Conservation (phyloP, 2,329 filamentous ascomycete species). For the Dryadomyces quercus-mongolicae region DNA sequence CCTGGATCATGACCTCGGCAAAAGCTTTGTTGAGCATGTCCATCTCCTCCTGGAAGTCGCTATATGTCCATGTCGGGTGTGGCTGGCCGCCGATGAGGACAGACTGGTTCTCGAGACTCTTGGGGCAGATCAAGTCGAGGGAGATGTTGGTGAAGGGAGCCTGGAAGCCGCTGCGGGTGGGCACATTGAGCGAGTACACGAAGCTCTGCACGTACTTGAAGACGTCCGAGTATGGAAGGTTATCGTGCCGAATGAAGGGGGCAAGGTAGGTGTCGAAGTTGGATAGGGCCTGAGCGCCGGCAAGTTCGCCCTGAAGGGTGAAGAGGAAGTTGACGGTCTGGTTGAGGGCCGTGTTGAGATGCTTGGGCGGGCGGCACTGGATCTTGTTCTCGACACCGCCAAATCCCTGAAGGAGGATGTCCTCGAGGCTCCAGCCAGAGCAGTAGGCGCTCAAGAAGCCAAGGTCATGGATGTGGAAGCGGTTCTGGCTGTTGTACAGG, state of each 20-base stretch:
- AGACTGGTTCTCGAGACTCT: not conserved
- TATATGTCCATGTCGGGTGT: not conserved
- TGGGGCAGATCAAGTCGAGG: not conserved
- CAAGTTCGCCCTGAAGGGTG: not conserved
- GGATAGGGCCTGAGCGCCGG: not conserved
- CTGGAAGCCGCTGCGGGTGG: not conserved
- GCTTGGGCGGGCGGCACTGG: not conserved
- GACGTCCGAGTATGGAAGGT: not conserved
- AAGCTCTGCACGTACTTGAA: slow-evolving; percentile 2
- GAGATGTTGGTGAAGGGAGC: slow-evolving; percentile 1
- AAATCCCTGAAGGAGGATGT: not conserved
- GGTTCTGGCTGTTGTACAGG: not conserved
- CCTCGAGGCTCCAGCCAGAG: not conserved
- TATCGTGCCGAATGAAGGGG: not conserved
- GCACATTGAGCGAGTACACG: not conserved
- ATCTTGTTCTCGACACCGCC: slow-evolving; percentile 1
- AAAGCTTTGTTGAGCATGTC: not conserved
- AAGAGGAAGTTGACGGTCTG: slow-evolving; percentile 1
- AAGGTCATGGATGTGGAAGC: slow-evolving; percentile 1
- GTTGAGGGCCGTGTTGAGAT: not conserved
- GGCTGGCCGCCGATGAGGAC: not conserved
- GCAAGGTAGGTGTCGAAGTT: slow-evolving; percentile 1
- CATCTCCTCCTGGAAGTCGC: slow-evolving; percentile 1
- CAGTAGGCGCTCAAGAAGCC: slow-evolving; percentile 1
- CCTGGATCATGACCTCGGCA: not conserved